Evolutionary conservation across 1,139 yeast genomes (phyloP), one percentile per base, ranked within the genome.

Genomic region (Diutina mesorugosa): DNA sequence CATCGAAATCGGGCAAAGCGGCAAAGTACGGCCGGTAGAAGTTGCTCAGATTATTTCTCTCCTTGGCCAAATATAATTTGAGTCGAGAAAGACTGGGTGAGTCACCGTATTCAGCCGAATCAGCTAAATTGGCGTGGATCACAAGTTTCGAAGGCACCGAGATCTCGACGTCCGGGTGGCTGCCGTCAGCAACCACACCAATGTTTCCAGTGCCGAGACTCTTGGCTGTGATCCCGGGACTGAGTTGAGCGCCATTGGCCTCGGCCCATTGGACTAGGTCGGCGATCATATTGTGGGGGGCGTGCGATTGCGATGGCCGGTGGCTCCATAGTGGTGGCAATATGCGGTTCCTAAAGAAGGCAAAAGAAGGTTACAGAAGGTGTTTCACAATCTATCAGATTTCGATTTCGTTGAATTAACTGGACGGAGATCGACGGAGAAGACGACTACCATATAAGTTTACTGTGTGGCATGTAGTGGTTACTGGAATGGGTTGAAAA

Each of bases 1-100:
- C 70, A 3, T 64, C 63, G 4, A 79, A 71, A 1, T 66, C 60
- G 0, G 96, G 96, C 30, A 90, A 73, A n/a, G 78, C 66, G 32
- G 73, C 67, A 45, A 89, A 65, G 64, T 88, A 90, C 0, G 85
- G 80, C 54, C 65, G 58, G 62, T 65, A 77, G 57, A 67, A 69
- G 4, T 73, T 67, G 12, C 61, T 58, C 8, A 50, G 45, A 3
- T 59, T 30, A 9, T 65, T 59, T 57, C 74, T 63, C 58, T 66
- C 76, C 54, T 68, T 67, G 14, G 83, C 76, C 58, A 84, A 66
- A 56, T 71, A 75, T 14, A 84, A 64, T 62, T 82, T 80, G 9
- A 79, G 69, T 14, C 79, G 64, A 0, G 77, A 67, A 63, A 80
- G 83, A 52, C 72, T 67, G 60, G 72, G 52, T 0, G 71, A 64